phyloP scores from a whole-genome alignment of 192 early-diverging fungal species.

The Neocallimastix lanati region DNA sequence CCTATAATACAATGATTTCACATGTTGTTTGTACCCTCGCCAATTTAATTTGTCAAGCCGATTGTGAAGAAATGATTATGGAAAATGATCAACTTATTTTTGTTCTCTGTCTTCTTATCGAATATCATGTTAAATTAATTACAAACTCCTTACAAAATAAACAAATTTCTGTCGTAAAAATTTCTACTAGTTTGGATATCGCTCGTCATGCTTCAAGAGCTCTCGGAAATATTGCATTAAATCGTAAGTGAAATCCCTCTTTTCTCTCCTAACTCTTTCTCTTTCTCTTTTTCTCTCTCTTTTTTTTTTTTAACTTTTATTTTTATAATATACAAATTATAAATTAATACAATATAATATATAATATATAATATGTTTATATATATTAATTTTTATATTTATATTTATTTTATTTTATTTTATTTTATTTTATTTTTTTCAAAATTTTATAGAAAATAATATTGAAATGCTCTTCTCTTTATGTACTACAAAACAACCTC shows the following conservation, averaged over 20 bases:
- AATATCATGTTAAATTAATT: not conserved
- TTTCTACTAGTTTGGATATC: not conserved
- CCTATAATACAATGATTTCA: not conserved
- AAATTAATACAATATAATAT: too few species aligned
- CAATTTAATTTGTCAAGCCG: not conserved
- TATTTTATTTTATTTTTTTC: too few species aligned
- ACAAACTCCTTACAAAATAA: not conserved
- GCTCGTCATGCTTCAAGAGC: not conserved
- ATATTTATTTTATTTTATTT: too few species aligned
- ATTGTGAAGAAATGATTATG: not conserved
- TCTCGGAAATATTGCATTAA: not conserved
- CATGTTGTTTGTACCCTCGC: not conserved
- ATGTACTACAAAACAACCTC: not conserved
- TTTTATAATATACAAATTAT: too few species aligned
- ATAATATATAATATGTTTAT: too few species aligned
- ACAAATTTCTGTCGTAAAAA: not conserved
- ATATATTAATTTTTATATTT: too few species aligned
- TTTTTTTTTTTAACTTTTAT: too few species aligned
- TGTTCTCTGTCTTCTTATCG: not conserved
- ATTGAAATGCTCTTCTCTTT: not conserved
- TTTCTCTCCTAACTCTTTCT: too few species aligned
- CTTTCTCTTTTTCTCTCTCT: too few species aligned
- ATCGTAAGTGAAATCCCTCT: too few species aligned
- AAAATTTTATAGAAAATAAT: not conserved
- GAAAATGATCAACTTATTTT: not conserved